A percentile compares a stretch with the other conserved stretches of the same genome.
Evolutionary conservation across 2,329 filamentous ascomycete species (phyloP).

Genomic region (Phyllosticta paracitricarpa): DNA sequence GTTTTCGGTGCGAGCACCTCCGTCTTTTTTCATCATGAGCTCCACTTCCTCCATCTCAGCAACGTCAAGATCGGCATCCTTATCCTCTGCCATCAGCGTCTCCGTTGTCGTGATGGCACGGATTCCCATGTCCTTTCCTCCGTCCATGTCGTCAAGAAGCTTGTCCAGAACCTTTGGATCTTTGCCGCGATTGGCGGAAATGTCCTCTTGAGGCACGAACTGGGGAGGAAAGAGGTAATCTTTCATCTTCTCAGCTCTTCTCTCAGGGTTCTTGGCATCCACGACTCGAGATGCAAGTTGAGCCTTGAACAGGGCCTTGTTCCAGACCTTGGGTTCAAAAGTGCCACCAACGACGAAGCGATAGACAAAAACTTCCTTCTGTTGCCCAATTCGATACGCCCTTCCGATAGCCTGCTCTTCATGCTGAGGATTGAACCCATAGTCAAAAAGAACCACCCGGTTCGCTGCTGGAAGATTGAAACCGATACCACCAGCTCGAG

Average conservation of each 20-base stretch:
- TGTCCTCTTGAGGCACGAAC: conserved; percentile 40
- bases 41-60: conserved; percentile 52
- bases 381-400: conserved; percentile 76
- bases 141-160: conserved; percentile 45
- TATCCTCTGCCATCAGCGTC: conserved; percentile 58
- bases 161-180: conserved; percentile 51
- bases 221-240: conserved; percentile 53
- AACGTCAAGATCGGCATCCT: conserved; percentile 47
- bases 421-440: conserved; percentile 66
- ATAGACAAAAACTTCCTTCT: conserved; percentile 75
- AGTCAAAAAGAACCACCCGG: conserved; percentile 78
- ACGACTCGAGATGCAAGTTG: conserved; percentile 72
- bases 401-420: conserved; percentile 84
- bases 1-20: not conserved
- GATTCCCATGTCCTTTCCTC: conserved; percentile 34
- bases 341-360: conserved; percentile 69
- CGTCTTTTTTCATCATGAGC: conserved; percentile 1
- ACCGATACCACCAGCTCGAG: conserved; percentile 69
- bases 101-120: conserved; percentile 56
- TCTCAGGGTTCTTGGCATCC: conserved; percentile 69
- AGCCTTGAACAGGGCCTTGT: conserved; percentile 69
- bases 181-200: conserved; percentile 47
- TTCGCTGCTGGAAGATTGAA: conserved; percentile 79
- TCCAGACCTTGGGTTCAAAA: conserved; percentile 65
- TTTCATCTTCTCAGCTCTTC: conserved; percentile 44